Percentiles rank a stretch among this genome's conserved stretches.
Conservation (phyloP, 495 filamentous ascomycete genomes). For the Parmelia sp. region DNA sequence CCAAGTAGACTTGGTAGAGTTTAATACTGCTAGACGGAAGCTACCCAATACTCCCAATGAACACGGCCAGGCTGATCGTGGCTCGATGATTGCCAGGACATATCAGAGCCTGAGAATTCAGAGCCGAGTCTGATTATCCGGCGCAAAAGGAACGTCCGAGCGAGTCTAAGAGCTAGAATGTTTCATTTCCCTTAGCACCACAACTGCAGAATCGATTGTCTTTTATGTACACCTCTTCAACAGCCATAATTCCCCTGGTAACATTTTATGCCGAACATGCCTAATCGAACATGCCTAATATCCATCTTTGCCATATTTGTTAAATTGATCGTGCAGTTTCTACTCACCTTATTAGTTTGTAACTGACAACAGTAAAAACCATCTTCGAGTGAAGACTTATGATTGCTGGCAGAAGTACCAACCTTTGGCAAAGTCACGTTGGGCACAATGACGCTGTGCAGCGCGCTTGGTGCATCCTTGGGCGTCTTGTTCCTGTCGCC, state of each 20-base stretch:
- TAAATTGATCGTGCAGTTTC: slow-evolving; percentile 89
- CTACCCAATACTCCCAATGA: background rate
- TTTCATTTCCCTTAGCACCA: background rate
- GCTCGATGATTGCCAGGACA: background rate
- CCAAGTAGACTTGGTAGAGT: background rate
- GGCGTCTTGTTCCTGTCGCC: slow-evolving; percentile 68
- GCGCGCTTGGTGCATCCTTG: slow-evolving; percentile 85
- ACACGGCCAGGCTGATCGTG: background rate
- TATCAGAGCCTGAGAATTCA: background rate
- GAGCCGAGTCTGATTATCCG: background rate
- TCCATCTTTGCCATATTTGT: slow-evolving; percentile 95
- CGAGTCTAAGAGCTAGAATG: background rate
- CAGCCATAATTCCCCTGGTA: background rate
- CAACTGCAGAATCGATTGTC: slow-evolving; percentile 4
- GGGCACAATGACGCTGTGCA: slow-evolving; percentile 90
- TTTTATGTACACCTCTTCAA: slow-evolving; percentile 5
- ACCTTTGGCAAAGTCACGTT: slow-evolving; percentile 91
- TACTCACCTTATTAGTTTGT: slow-evolving; percentile 33
- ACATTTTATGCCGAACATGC: background rate
- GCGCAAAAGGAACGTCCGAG: background rate
- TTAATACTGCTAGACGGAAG: background rate
- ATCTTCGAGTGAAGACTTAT: too few species aligned
- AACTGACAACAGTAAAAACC: too few species aligned
- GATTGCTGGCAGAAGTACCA: background rate
- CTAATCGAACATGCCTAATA: too few species aligned